phyloP scores from a whole-genome alignment of 106 monocot species.

The Apostasia ramifera region DNA sequence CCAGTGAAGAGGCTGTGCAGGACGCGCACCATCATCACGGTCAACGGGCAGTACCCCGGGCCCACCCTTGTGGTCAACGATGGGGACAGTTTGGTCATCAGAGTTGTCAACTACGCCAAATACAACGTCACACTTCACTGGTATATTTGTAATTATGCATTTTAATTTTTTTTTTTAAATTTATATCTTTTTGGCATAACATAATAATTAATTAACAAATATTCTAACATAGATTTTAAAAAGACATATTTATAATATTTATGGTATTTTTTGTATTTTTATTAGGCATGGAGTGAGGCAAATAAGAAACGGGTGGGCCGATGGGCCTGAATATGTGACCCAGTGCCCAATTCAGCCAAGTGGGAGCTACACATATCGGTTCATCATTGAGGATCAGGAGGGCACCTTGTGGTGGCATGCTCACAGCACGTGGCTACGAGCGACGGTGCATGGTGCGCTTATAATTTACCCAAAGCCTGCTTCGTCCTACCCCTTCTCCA shows the following conservation, averaged over 20 bases:
- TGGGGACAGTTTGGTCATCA: slow-evolving; percentile 52
- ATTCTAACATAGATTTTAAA: too few species aligned
- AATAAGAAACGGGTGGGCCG: slow-evolving; percentile 48
- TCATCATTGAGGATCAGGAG: slow-evolving; percentile 12
- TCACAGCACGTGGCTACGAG: neutral
- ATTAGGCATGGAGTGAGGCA: slow-evolving; percentile 53
- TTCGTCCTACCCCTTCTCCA: slow-evolving; percentile 2
- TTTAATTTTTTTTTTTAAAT: too few species aligned
- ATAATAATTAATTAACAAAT: too few species aligned
- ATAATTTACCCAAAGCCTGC: slow-evolving; percentile 2
- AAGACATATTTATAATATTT: neutral
- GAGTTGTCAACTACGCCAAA: slow-evolving; percentile 41
- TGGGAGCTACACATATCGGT: slow-evolving; percentile 9
- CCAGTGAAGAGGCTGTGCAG: slow-evolving; percentile 81
- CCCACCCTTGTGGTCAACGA: slow-evolving; percentile 50
- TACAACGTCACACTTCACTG: slow-evolving; percentile 73
- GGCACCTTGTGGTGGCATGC: slow-evolving; percentile 18
- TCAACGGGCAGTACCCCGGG: slow-evolving; percentile 65
- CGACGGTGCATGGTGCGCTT: slow-evolving; percentile 6
- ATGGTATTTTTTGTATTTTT: neutral
- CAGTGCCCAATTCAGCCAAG: slow-evolving; percentile 14
- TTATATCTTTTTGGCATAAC: too few species aligned
- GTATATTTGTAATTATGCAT: slow-evolving; percentile 11
- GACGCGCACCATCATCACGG: slow-evolving; percentile 43
- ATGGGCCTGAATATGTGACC: slow-evolving; percentile 32